Evolutionary conservation across 1,284 basidiomycete species (phyloP), one percentile per base, ranked within the genome.

Genomic region (Pterula multifida): DNA sequence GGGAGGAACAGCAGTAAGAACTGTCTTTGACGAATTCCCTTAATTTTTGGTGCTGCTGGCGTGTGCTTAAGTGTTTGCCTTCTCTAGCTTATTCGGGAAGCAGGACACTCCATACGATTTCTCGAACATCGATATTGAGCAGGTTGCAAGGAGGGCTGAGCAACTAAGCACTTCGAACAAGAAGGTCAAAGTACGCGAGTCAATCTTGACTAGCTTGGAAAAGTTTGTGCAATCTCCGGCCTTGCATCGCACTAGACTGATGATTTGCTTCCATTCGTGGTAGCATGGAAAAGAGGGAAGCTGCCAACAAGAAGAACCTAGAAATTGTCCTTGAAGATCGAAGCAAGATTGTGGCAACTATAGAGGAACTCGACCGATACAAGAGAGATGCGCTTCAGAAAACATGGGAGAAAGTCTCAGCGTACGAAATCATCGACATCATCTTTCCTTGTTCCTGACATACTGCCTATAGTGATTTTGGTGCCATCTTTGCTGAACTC

Each of bases 351-450:
- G 91, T 97, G 61, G 80, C 85, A 53, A 98, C 94, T 0, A 96
- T 99, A 53, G 81, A 79, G 46, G 90, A 97, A 63, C 79, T 98
- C 17, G 95, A 98, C 63, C 75, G 84, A 48, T 94, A 96, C 68
- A 98, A 98, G 68, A 79, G 85, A 25, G 94, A 96, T 58, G 91
- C 96, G 0, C 71, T 98, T 49, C 79, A 85, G 61, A 93, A 86
- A 66, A 98, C 95, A 0, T 98, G 94, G 92, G 79, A 85, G 59
- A 97, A 96, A 63, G 96, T 99, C 57, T 90, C 91, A 60, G 78
- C 74, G 90, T 92, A 59, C 58, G 84, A n/a, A n/a, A n/a, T n/a
- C n/a, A n/a, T n/a, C n/a, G n/a, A n/a, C n/a, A n/a, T 65, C 17
- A 36, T 47, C 2, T 45, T 25, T 36, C 1, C n/a, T 3, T 28